Evolutionary conservation across 208 protist species (phyloP), one percentile per base, ranked within the genome.

Genomic region (Trypanosoma brucei): DNA sequence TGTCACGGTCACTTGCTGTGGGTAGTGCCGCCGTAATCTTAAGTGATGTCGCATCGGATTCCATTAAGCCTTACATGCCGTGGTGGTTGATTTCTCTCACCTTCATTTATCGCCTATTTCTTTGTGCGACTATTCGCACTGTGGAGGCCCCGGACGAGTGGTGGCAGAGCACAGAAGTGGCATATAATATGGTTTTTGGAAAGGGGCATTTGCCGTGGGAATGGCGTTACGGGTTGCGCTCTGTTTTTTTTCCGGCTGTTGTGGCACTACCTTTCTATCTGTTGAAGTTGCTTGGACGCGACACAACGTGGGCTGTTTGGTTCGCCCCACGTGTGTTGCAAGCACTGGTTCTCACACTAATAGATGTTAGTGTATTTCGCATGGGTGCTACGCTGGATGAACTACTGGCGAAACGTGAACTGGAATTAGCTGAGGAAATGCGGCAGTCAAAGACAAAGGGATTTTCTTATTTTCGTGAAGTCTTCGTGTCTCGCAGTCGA

Each of bases 101-200:
- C 33, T 80, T 87, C 39, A 14, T 84, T 11, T 85, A 79, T 53
- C 81, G 83, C 37, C 35, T 87, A 1, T 39, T 83, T 37, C 75
- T 89, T 0, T 74, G 75, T 42, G 45, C 90, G 4, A 74, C 71
- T 8, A 49, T 88, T 38, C 55, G 54, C 13, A 84, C 81, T 2
- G 68, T 69, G 2, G 86, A 92, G 53, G 72, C 83, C 5, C 86
- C 90, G 3, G 90, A 95, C 55, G 86, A 92, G 70, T 95, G 84
- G 83, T 95, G 90, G 90, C 90, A 95, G 67, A 84, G 83, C 40
- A 72, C 76, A 6, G 86, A 95, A 59, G 77, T 95, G 3, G 90
- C 86, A 9, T 95, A 95, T 65, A 62, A 77, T 40, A 65, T 92
- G 42, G 87, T 91, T 3, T 95, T 86, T 63, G 79, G 76, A 2